phyloP scores from a whole-genome alignment of 2,329 filamentous ascomycete species.

The Talaromyces sp. region DNA sequence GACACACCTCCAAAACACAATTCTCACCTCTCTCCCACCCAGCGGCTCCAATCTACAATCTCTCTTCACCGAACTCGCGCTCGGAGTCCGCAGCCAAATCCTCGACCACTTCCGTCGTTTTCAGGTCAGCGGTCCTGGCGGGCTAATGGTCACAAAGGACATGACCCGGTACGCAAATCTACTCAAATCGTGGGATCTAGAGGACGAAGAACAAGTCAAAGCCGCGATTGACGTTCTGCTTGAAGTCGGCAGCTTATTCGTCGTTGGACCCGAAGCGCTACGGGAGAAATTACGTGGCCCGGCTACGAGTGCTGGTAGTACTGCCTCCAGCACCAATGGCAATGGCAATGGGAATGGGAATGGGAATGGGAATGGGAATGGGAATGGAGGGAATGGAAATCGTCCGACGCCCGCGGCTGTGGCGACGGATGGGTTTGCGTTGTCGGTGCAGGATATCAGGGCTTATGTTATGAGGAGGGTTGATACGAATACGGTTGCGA shows the following conservation, averaged over 20 bases:
- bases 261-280: slow-evolving; percentile 79
- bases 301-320: slow-evolving; percentile 42
- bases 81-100: slow-evolving; percentile 73
- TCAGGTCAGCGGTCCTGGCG: slow-evolving; percentile 86
- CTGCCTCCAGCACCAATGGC: slow-evolving; percentile 24
- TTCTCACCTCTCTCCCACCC: slow-evolving; percentile 61
- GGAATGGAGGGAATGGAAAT: slow-evolving; percentile 29
- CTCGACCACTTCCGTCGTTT: slow-evolving; percentile 95
- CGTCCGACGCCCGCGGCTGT: slow-evolving; percentile 26
- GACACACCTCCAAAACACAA: slow-evolving; percentile 61
- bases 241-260: slow-evolving; percentile 93
- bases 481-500: slow-evolving; percentile 74
- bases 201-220: slow-evolving; percentile 54
- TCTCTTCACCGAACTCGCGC: slow-evolving; percentile 79
- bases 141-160: slow-evolving; percentile 93
- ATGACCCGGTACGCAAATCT: slow-evolving; percentile 90
- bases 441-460: slow-evolving; percentile 58
- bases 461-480: slow-evolving; percentile 82
- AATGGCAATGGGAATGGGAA: slow-evolving; percentile 33
- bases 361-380: slow-evolving; percentile 31
- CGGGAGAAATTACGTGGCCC: slow-evolving; percentile 66
- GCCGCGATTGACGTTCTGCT: slow-evolving; percentile 76
- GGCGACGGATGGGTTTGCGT: slow-evolving; percentile 52
- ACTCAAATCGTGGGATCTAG: slow-evolving; percentile 76
- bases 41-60: slow-evolving; percentile 74